phyloP scores from a whole-genome alignment of 208 protist genomes.

The Trypanosoma platydactyli region DNA sequence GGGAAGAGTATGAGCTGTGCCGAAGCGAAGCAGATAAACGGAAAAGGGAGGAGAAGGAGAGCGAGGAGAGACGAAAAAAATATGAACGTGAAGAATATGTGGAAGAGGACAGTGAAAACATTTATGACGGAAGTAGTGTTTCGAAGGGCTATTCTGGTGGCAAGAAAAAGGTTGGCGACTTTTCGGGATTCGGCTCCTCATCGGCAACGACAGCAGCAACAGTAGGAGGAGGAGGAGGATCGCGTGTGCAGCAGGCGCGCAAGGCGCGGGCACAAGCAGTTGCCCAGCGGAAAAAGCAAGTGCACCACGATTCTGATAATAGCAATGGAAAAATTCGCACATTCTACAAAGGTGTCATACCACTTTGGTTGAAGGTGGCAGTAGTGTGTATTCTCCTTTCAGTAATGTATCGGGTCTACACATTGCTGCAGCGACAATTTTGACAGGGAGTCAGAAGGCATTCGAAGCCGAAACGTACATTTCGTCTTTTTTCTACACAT shows the following conservation, averaged over 20 bases:
- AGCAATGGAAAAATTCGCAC: background rate
- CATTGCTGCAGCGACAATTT: no score
- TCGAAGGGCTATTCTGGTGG: background rate
- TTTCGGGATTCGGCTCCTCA: conserved; percentile 22
- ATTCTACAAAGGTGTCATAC: background rate
- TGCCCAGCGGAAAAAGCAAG: conserved; percentile 9
- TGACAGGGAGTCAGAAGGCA: no score
- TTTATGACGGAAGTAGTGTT: background rate
- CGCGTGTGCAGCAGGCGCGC: conserved; percentile 51
- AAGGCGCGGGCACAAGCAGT: conserved; percentile 37
- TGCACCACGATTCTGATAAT: background rate
- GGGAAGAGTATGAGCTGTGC: background rate
- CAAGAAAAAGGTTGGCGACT: conserved; percentile 16
- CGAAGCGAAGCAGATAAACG: background rate
- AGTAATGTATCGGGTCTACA: background rate
- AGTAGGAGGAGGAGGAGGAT: no score
- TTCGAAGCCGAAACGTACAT: no score
- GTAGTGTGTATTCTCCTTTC: background rate
- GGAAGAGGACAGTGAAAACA: background rate
- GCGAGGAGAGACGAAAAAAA: background rate
- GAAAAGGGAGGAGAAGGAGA: background rate
- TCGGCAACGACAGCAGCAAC: no score
- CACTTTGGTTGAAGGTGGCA: conserved; percentile 4
- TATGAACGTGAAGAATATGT: conserved; percentile 11
- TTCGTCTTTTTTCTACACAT: no score